Conservation (phyloP, 2,329 filamentous ascomycete species). For the Clonostachys rhizophaga region DNA sequence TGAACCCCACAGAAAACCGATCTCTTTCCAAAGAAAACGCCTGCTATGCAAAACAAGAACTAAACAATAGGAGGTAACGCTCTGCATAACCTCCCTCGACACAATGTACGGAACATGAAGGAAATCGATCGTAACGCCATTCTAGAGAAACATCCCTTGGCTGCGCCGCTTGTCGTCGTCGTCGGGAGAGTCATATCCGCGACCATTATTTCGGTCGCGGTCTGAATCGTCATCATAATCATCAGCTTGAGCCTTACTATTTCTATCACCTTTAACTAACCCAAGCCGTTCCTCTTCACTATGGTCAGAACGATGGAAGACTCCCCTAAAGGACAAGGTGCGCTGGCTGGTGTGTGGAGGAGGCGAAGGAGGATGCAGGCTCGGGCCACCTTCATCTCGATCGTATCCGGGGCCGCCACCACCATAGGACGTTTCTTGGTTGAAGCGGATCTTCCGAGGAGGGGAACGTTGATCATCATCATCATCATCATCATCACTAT, state of each 20-base stretch:
- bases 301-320: slow-evolving; percentile 54
- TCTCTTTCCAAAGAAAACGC: too few relatives aligned
- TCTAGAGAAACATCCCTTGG: too few relatives aligned
- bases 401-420: slow-evolving; percentile 22
- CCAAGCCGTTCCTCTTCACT: slow-evolving; percentile 83
- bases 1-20: too few relatives aligned
- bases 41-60: too few relatives aligned
- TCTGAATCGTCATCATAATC: background rate
- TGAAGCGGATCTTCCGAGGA: slow-evolving; percentile 36
- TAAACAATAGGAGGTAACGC: too few relatives aligned
- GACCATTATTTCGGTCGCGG: too few relatives aligned
- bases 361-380: slow-evolving; percentile 47
- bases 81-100: too few relatives aligned
- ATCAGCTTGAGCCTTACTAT: background rate
- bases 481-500: slow-evolving; percentile 25
- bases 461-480: slow-evolving; percentile 34
- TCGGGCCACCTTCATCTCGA: slow-evolving; percentile 33
- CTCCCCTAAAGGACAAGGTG: slow-evolving; percentile 89
- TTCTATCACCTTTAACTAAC: slow-evolving; percentile 68
- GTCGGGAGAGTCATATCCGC: too few relatives aligned
- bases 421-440: slow-evolving; percentile 40
- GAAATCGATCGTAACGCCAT: too few relatives aligned
- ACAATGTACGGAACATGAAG: too few relatives aligned
- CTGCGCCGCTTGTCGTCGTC: too few relatives aligned
- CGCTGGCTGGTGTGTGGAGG: slow-evolving; percentile 58